Conservation (phyloP, 2,329 filamentous ascomycete species). For the Beauveria medogensis region DNA sequence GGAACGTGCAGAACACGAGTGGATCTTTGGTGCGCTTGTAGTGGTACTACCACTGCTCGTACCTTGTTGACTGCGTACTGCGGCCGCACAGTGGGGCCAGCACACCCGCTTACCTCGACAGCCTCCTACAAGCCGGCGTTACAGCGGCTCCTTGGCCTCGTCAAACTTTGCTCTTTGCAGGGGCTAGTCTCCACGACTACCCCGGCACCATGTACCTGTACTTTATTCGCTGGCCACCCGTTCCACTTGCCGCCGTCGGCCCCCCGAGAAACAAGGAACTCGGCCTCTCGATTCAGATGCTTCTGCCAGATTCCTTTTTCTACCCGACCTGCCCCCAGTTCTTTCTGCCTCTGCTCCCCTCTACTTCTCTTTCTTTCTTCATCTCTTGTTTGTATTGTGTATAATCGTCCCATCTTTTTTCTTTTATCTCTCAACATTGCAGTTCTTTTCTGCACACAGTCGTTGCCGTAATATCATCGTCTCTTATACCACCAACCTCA, state of each 20-base stretch:
- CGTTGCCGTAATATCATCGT: neutral
- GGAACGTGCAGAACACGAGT: neutral
- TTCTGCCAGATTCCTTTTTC: slow-evolving; percentile 7
- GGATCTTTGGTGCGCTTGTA: neutral
- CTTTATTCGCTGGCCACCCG: neutral
- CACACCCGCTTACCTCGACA: neutral
- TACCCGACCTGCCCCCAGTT: neutral
- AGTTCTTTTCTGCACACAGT: slow-evolving; percentile 3
- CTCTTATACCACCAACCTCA: neutral
- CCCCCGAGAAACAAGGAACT: slow-evolving; percentile 8
- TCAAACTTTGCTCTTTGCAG: neutral
- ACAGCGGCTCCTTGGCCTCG: neutral
- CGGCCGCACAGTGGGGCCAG: neutral
- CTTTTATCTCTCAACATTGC: neutral
- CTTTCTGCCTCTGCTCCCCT: neutral
- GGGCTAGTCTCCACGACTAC: neutral
- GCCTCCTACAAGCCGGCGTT: neutral
- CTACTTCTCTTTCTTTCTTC: neutral
- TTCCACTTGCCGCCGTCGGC: slow-evolving; percentile 3
- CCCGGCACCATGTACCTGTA: neutral
- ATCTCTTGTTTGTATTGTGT: slow-evolving; percentile 2
- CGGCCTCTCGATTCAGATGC: neutral
- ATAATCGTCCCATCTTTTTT: neutral
- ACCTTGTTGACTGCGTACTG: neutral
- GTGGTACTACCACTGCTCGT: neutral